Evolutionary conservation across 1,139 yeast genomes (phyloP), one percentile per base, ranked within the genome.

Genomic region (Scheffersomyces titani): DNA sequence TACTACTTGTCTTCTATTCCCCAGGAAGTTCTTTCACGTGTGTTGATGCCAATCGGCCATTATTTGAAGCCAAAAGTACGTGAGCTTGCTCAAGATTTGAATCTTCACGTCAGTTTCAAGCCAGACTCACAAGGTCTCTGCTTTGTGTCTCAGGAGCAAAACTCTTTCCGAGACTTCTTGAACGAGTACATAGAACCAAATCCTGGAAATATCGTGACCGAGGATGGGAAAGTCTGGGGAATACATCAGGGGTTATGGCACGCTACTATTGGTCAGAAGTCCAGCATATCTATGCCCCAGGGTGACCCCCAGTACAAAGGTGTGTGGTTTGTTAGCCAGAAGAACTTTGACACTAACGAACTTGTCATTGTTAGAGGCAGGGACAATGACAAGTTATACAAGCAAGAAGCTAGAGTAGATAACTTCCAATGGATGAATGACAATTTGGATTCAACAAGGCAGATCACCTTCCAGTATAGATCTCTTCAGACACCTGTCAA

Each of bases 111-210:
- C 0, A 92, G 94, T 1, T 70, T 75, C 19, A 93, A 93, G 65
- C 96, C 92, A 0, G 99, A 94, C 68, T 92, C 98, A 0, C 97
- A 92, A 68, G 99, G 99, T 0, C 78, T 94, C 13, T 94, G 99
- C 69, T 94, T 94, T 76, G 98, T 94, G 7, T 85, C 88, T 55
- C 90, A 90, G 65, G 81, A 82, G 51, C 81, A 85, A 56, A 87
- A 84, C n/a, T 83, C 87, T 58, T 93, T 96, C 72, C 80, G 89
- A 49, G 84, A 87, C 56, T 96, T 94, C 64, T 73, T 94, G 47
- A 77, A 82, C 57, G 96, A 93, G 60, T 94, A 89, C 66, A 80
- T 94, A 1, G 82, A 78, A 19, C 87, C 89, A 1, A 79, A 78
- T 4, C 92, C 92, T 1, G 98, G 98, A 0, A 82, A 90, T 60